Evolutionary conservation across 495 filamentous ascomycete genomes (phyloP).

Genomic region (Staphylotrichum tortipilum): DNA sequence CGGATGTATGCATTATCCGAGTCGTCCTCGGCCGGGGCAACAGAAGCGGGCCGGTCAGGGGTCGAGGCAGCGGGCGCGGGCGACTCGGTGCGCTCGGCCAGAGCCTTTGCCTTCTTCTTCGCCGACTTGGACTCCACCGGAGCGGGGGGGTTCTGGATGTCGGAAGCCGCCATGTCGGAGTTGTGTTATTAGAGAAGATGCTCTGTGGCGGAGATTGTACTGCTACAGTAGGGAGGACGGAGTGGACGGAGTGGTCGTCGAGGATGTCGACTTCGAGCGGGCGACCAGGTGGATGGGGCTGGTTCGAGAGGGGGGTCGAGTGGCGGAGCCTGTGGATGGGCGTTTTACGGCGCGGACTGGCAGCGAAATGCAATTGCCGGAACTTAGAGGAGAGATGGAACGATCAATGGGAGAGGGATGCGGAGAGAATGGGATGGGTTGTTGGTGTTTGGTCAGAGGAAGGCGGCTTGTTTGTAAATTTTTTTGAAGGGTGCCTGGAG

Average conservation of each 20-base stretch:
- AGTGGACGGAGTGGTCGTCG: no score
- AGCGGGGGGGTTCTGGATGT: slow-evolving; percentile 43
- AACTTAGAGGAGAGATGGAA: not conserved
- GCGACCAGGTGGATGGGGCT: not conserved
- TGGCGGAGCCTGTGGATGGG: not conserved
- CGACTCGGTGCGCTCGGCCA: slow-evolving; percentile 41
- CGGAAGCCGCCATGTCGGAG: slow-evolving; percentile 39
- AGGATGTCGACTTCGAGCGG: not conserved
- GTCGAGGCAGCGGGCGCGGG: slow-evolving; percentile 34
- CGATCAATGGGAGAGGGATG: not conserved
- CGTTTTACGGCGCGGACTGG: not conserved
- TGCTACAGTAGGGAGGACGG: no score
- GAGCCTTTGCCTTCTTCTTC: slow-evolving; percentile 60
- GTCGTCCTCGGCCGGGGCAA: slow-evolving; percentile 38
- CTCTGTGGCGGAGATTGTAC: not conserved
- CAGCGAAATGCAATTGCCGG: slow-evolving; percentile 6
- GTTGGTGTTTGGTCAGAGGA: not conserved
- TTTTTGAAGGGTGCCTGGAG: slow-evolving; percentile 1
- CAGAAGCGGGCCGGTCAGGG: slow-evolving; percentile 33
- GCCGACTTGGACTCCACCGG: slow-evolving; percentile 52
- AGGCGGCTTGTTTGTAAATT: slow-evolving; percentile 7
- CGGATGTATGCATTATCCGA: slow-evolving; percentile 66
- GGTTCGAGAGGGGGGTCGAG: not conserved
- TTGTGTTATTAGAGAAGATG: slow-evolving; percentile 6
- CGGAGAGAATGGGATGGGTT: not conserved